Conservation (phyloP, 2,329 filamentous ascomycete genomes). For the Claviceps pazoutovae region DNA sequence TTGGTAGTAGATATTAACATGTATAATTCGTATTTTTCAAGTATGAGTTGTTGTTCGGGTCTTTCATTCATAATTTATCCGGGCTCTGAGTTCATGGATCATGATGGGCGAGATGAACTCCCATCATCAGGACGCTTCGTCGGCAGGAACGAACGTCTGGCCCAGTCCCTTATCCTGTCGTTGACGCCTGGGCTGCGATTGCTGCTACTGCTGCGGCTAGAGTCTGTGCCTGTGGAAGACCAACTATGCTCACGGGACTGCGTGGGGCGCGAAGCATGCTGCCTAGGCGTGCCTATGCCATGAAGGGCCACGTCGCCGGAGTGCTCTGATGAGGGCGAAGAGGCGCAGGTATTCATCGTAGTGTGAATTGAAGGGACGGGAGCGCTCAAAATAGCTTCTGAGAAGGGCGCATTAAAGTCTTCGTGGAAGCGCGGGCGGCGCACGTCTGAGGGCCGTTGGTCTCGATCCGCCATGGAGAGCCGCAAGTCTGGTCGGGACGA, state of each 20-base stretch:
- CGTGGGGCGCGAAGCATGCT: background rate
- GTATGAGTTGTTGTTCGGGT: too few species aligned
- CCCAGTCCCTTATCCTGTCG: slow-evolving; percentile 20
- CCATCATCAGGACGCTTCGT: slow-evolving; percentile 7
- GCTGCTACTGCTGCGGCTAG: slow-evolving; percentile 11
- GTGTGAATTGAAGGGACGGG: slow-evolving; percentile 14
- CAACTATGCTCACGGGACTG: slow-evolving; percentile 12
- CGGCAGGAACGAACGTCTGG: slow-evolving; percentile 18
- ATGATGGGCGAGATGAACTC: background rate
- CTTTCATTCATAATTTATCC: background rate
- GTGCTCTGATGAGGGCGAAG: slow-evolving; percentile 3
- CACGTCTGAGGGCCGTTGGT: slow-evolving; percentile 5
- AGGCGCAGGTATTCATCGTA: slow-evolving; percentile 10
- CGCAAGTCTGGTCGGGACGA: slow-evolving; percentile 13
- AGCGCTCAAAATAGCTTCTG: slow-evolving; percentile 19
- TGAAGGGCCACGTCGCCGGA: background rate
- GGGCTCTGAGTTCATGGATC: background rate
- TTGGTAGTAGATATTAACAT: too few species aligned
- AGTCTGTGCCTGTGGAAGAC: slow-evolving; percentile 12
- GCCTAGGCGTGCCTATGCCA: background rate
- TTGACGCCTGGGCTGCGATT: slow-evolving; percentile 12
- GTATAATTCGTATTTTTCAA: too few species aligned
- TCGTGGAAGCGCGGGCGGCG: slow-evolving; percentile 22
- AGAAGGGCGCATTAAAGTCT: slow-evolving; percentile 26
- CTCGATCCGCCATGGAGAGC: slow-evolving; percentile 4